Base-by-base conservation (phyloP, 805 yeast genomes). In the Ascoidea rubescens region DNA sequence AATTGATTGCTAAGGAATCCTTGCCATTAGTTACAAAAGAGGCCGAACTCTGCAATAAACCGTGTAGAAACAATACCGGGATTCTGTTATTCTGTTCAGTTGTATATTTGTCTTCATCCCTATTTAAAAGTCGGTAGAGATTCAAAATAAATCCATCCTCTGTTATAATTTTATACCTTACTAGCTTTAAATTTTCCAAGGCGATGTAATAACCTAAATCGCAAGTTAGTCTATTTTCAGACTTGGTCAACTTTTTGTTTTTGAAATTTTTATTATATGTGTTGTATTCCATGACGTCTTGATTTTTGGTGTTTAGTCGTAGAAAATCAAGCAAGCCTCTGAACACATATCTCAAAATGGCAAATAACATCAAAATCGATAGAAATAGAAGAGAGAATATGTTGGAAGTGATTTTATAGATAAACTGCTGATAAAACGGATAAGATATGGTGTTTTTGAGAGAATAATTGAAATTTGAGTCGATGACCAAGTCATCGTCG, bases 21-120 rank as follows among this genome's bases (percentile, higher is more conserved):
- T 74, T 72, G 0, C 98, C 99, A n/a, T 86, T 70, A 0, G 96
- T 82, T 32, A 91, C 74, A 64, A 76, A 91, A 0, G 96, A 84
- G 0, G 90, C 96, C 0, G 91, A 80, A 28, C 95, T 84, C 61
- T 90, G 96, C 56, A 91, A 68, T 12, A 91, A 71, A 0, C 99
- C 99, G 60, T 91, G 99, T 21, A 91, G 69, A 55, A 88, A 66
- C 28, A 91, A 68, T 1, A 91, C 69, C 0, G 98, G 98, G 52
- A 71, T 72, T 55, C 73, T 64, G 43, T 57, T 46, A 45, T 63
- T 48, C 44, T 74, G 62, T 14, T 61, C 58, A 8, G 16, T 33
- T 7, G 54, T 52, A 3, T 54, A 49, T 1, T 54, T 49, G 12
- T 60, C 57, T 6, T 57, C 64, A 2, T 56, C 60, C 0, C 82